Percentiles rank a stretch among this genome's conserved stretches.
phyloP scores from a whole-genome alignment of 257 asterid species.

The Solanum ossicruentum region DNA sequence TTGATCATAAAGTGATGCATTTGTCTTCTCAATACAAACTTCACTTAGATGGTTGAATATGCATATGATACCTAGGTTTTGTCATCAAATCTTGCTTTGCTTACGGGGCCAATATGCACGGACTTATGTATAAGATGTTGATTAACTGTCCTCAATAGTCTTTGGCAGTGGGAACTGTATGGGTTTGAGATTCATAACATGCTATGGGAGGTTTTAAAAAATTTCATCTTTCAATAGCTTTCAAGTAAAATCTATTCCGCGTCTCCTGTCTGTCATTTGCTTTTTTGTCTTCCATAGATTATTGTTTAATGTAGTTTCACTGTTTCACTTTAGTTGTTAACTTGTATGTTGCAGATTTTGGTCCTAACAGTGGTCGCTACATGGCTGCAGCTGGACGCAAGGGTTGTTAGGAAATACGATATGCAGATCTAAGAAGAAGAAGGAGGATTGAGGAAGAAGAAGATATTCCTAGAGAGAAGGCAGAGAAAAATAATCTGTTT shows the following conservation, averaged over 20 bases:
- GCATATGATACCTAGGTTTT: not conserved
- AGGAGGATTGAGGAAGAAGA: too few relatives aligned
- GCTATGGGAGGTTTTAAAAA: not conserved
- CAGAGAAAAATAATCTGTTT: too few relatives aligned
- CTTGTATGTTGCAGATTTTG: conserved; percentile 45
- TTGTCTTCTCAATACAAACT: not conserved
- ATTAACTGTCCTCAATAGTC: not conserved
- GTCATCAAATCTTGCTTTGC: not conserved
- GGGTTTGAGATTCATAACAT: not conserved
- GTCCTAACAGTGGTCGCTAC: conserved; percentile 86
- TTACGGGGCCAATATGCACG: not conserved
- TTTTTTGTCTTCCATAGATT: not conserved
- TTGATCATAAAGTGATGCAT: not conserved
- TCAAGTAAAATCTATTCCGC: not conserved
- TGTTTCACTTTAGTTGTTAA: not conserved
- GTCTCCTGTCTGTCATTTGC: not conserved
- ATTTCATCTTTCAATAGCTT: not conserved
- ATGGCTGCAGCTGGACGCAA: conserved; percentile 83
- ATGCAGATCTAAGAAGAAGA: too few relatives aligned
- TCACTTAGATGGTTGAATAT: not conserved
- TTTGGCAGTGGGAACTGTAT: not conserved
- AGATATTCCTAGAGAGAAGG: too few relatives aligned
- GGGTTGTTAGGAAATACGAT: conserved; percentile 52
- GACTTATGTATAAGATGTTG: not conserved
- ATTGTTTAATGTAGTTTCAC: not conserved